Conservation (phyloP, 2,329 filamentous ascomycete species). For the Hypomyces rosellus region DNA sequence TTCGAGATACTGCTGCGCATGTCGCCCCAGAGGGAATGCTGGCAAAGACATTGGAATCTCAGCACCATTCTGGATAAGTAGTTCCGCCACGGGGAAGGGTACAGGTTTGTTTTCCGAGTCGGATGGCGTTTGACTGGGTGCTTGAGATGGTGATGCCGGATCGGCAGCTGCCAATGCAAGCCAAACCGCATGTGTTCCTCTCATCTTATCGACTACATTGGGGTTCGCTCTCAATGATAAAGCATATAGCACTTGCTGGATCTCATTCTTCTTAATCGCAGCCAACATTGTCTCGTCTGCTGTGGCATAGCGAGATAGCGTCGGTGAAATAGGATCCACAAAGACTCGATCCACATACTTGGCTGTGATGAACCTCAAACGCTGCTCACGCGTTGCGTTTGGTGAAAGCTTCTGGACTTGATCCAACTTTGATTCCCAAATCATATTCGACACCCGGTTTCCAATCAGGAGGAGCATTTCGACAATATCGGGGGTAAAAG, state of each 20-base stretch:
- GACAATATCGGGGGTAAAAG: slow-evolving; percentile 94
- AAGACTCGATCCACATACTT: slow-evolving; percentile 87
- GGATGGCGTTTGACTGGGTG: slow-evolving; percentile 36
- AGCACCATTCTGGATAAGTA: slow-evolving; percentile 89
- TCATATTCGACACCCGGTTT: slow-evolving; percentile 91
- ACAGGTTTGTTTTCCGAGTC: slow-evolving; percentile 47
- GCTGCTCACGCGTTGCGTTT: slow-evolving; percentile 78
- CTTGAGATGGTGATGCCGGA: slow-evolving; percentile 65
- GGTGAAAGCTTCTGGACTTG: slow-evolving; percentile 64
- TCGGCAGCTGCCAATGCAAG: slow-evolving; percentile 89
- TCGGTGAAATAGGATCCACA: slow-evolving; percentile 70
- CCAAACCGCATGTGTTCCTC: slow-evolving; percentile 84
- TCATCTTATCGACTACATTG: slow-evolving; percentile 77
- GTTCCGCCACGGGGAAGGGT: slow-evolving; percentile 82
- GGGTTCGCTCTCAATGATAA: slow-evolving; percentile 81
- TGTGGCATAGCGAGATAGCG: slow-evolving; percentile 67
- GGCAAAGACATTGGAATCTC: slow-evolving; percentile 72
- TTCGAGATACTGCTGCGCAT: slow-evolving; percentile 78
- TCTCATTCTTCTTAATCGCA: slow-evolving; percentile 93
- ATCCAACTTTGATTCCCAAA: slow-evolving; percentile 88
- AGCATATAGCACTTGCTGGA: slow-evolving; percentile 86
- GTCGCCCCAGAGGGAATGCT: slow-evolving; percentile 74
- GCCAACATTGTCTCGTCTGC: slow-evolving; percentile 85
- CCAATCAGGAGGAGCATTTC: slow-evolving; percentile 87
- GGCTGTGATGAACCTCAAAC: slow-evolving; percentile 87